phyloP scores from a whole-genome alignment of 129 eudicot genomes.

The Helichrysum umbraculigerum region DNA sequence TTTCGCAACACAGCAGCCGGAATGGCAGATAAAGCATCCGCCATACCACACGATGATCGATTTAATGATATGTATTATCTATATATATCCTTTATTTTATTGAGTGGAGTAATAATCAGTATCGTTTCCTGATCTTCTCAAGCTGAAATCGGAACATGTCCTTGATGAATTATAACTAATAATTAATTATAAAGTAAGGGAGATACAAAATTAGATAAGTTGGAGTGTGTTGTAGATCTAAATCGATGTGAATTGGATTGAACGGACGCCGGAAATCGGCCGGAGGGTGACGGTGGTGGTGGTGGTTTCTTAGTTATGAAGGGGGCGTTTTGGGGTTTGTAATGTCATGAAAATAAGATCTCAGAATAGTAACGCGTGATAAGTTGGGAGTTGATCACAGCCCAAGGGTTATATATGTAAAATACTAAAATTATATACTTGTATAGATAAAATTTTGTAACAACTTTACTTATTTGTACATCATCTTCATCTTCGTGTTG shows the following conservation, averaged over 20 bases:
- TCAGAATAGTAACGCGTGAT: constrained; percentile 35
- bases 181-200: constrained; percentile 2
- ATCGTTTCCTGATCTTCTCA: constrained; percentile 55
- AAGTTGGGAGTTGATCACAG: constrained; percentile 40
- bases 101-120: neutral
- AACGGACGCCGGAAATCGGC: constrained; percentile 35
- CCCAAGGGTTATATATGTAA: too few species aligned
- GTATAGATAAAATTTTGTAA: too few species aligned
- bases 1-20: constrained; percentile 84
- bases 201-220: constrained; percentile 28
- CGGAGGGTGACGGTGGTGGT: constrained; percentile 4
- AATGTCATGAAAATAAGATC: neutral
- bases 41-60: constrained; percentile 46
- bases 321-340: constrained; percentile 41
- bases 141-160: constrained; percentile 51
- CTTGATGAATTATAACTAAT: constrained; percentile 16
- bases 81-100: neutral
- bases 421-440: too few species aligned
- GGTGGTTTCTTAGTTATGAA: constrained; percentile 19
- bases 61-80: neutral
- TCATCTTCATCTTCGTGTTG: too few species aligned
- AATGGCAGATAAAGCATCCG: constrained; percentile 71
- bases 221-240: constrained; percentile 28
- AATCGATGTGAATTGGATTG: neutral
- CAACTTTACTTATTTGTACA: too few species aligned